Base-by-base conservation (phyloP, 164 flowering plant species). In the Vitis amurensis region DNA sequence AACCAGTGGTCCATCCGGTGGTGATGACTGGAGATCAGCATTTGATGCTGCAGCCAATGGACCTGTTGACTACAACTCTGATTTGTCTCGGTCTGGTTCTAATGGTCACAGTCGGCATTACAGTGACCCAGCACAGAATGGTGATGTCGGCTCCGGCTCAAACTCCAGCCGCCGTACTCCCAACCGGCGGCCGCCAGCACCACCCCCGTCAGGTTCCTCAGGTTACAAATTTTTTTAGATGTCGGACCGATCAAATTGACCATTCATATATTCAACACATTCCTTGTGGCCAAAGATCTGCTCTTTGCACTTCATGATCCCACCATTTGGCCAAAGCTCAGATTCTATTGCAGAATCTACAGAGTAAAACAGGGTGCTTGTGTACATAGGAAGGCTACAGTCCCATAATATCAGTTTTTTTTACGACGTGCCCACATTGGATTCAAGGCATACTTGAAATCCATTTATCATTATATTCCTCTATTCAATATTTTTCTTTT, bases 11-110 rank as follows among this genome's bases (percentile, higher is more conserved):
- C 13, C 86, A 48, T 65, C 91, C 13, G 89, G 89, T 47, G 94
- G 89, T 47, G 94, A 88, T 73, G 98, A 91, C 59, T 93, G 98
- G 98, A 87, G 93, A 78, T 83, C 93, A 58, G 98, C 97, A 66
- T 93, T 93, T 76, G 96, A 93, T 78, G 86, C 95, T 44, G 93
- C 98, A 66, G 97, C 96, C 59, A 93, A 89, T 79, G 97, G 96
- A 12, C 75, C 83, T 7, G 50, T 70, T 16, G 93, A 84, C 61
- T 47, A 69, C n/a, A 63, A 50, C 29, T 78, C 85, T 47, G 73
- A 70, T 23, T 78, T 37, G 11, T 73, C 84, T 3, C 80, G 90
- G 55, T 82, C 80, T 29, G 70, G 76, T 9, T 75, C 90, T 63
- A 90, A 83, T 64, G 90, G 97, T 62, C 91, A 89, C 75, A 86